A percentile compares a stretch with the other conserved stretches of the same genome.
These are phyloP conservation scores for Toxoplasma gondii DNA, from an alignment of 169 alveolate genomes.

Conservation along the genomic window DNA sequence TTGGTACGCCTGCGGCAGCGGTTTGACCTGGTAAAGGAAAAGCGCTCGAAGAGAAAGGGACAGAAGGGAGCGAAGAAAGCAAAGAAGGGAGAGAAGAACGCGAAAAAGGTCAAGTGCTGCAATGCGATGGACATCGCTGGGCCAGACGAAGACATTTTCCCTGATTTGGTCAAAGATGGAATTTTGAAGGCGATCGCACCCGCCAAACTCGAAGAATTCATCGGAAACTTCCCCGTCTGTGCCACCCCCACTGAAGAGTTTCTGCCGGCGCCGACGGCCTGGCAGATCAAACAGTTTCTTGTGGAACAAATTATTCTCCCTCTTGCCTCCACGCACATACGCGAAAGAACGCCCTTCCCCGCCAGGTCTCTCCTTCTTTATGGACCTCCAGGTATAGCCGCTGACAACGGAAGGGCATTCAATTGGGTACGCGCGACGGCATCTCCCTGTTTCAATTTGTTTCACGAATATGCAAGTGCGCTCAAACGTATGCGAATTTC, in stretches of 20 bases:
- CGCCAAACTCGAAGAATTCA: slow-evolving; percentile 71
- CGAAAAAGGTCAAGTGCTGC: slow-evolving; percentile 77
- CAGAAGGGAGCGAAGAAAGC: slow-evolving; percentile 72
- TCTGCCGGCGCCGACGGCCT: slow-evolving; percentile 49
- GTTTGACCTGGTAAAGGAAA: too few species aligned
- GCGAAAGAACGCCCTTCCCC: slow-evolving; percentile 43
- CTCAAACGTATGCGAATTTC: background rate
- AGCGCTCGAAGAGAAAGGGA: slow-evolving; percentile 61
- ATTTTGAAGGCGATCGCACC: slow-evolving; percentile 75
- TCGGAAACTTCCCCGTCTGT: slow-evolving; percentile 72
- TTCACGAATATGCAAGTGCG: background rate
- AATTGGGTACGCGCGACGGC: background rate
- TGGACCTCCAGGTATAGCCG: slow-evolving; percentile 33
- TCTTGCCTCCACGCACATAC: slow-evolving; percentile 3
- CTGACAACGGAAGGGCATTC: background rate
- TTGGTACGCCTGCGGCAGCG: slow-evolving; percentile 76
- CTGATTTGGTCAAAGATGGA: slow-evolving; percentile 78
- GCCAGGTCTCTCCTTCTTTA: slow-evolving; percentile 47
- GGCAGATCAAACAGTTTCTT: slow-evolving; percentile 46
- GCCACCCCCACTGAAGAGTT: slow-evolving; percentile 33
- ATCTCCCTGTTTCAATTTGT: too few species aligned
- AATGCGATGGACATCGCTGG: slow-evolving; percentile 76
- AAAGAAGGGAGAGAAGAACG: slow-evolving; percentile 74
- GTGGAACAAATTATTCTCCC: slow-evolving; percentile 62
- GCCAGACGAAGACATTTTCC: slow-evolving; percentile 67